Percentiles rank a stretch among this genome's conserved stretches.
Evolutionary conservation across 768 basidiomycete species (phyloP).

Genomic region (Collybiopsis confluens): DNA sequence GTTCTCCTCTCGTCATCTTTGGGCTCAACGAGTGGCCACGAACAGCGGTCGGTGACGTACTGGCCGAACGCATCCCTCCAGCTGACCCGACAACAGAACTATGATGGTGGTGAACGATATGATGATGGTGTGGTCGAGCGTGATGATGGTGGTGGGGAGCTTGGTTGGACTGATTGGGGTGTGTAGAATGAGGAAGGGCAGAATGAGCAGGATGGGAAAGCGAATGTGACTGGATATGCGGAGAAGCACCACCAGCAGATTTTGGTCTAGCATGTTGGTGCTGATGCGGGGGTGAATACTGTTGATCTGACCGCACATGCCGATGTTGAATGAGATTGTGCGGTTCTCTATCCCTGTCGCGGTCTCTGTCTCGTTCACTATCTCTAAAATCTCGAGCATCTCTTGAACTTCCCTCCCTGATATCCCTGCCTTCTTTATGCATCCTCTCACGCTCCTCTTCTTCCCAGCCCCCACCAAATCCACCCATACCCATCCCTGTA

Average conservation of each 20-base stretch:
- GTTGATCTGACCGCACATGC: conserved; percentile 29
- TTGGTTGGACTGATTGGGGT: conserved; percentile 18
- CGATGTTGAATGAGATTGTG: conserved; percentile 30
- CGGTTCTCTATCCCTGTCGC: conserved; percentile 22
- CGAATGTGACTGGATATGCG: conserved; percentile 6
- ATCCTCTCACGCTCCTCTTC: conserved; percentile 17
- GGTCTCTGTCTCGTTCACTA: conserved; percentile 22
- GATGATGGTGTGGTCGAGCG: conserved; percentile 33
- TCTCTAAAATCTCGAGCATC: conserved; percentile 13
- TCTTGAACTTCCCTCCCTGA: conserved; percentile 23
- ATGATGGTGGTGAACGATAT: conserved; percentile 50
- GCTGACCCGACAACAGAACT: conserved; percentile 21
- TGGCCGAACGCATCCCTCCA: conserved; percentile 19
- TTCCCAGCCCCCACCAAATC: conserved; percentile 4
- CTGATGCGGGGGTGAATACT: too few relatives aligned
- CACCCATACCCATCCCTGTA: conserved; percentile 11
- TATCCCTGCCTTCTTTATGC: conserved; percentile 19
- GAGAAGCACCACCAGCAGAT: conserved; percentile 11
- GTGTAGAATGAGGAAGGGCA: conserved; percentile 15
- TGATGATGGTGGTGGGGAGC: conserved; percentile 41
- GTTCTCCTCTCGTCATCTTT: conserved; percentile 14
- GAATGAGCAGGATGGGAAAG: conserved; percentile 22
- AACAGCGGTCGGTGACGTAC: conserved; percentile 24
- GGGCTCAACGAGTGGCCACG: conserved; percentile 17
- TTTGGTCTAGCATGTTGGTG: conserved; percentile 21